Evolutionary conservation across 2,329 filamentous ascomycete species (phyloP).

Genomic region (Pezicula carpinea): DNA sequence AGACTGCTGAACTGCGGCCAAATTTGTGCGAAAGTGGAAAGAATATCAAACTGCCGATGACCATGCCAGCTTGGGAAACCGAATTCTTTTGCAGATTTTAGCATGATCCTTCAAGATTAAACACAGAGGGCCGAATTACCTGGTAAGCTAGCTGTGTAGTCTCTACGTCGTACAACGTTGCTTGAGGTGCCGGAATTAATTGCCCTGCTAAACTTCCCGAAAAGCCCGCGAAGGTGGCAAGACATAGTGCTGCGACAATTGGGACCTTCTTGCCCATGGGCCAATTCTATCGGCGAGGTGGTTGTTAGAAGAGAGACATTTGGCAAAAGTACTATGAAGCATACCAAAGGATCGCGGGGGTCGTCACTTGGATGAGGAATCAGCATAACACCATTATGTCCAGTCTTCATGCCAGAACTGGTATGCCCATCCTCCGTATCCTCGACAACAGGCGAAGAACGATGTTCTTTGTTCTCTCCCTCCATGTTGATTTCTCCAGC

Average conservation of each 20-base stretch:
- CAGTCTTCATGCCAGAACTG: constrained; percentile 3
- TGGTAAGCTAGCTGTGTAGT: constrained; percentile 29
- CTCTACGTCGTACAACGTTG: constrained; percentile 29
- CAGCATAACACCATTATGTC: constrained; percentile 28
- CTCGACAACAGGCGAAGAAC: neutral
- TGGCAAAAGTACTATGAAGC: constrained; percentile 1
- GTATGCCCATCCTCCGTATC: neutral
- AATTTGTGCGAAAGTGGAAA: constrained; percentile 13
- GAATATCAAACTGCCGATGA: constrained; percentile 19
- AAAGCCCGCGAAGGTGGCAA: constrained; percentile 32
- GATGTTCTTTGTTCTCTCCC: neutral
- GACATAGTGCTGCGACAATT: constrained; percentile 29
- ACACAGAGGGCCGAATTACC: neutral
- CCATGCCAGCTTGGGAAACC: constrained; percentile 15
- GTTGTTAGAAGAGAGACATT: neutral
- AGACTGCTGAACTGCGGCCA: constrained; percentile 16
- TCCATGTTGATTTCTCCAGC: neutral
- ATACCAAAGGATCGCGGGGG: constrained; percentile 31
- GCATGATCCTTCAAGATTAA: neutral
- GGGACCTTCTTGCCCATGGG: constrained; percentile 26
- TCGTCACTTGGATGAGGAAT: constrained; percentile 32
- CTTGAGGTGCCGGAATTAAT: constrained; percentile 31
- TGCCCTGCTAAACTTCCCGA: constrained; percentile 31
- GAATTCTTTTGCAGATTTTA: constrained; percentile 1
- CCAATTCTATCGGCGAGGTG: constrained; percentile 32